Conservation (phyloP, 2,329 filamentous ascomycete genomes). For the Mollisia scopiformis region DNA sequence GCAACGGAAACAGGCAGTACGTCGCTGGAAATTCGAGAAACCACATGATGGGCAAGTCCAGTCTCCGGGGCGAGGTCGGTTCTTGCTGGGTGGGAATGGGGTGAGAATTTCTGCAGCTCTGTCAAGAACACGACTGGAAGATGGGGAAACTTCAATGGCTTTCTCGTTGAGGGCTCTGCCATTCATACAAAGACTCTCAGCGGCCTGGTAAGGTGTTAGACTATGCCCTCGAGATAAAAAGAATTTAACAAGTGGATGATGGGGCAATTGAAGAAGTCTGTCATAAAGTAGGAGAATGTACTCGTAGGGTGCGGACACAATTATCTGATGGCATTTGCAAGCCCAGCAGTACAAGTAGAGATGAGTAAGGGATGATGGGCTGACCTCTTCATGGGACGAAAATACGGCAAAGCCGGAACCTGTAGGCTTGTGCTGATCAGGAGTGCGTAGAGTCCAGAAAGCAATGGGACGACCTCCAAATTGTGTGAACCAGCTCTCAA, state of each 20-base stretch:
- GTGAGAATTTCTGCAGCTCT: constrained; percentile 94
- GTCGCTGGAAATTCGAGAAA: constrained; percentile 98
- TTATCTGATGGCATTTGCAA: constrained; percentile 32
- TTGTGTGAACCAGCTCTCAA: constrained; percentile 99
- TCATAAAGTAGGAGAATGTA: constrained; percentile 37
- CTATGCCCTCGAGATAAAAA: constrained; percentile 35
- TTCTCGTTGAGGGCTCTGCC: constrained; percentile 97
- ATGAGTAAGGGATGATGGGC: constrained; percentile 27
- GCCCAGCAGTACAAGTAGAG: constrained; percentile 31
- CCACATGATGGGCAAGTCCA: constrained; percentile 99
- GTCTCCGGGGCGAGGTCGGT: constrained; percentile 93
- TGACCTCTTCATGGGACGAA: constrained; percentile 97
- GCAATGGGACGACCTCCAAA: constrained; percentile 97
- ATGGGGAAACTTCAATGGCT: constrained; percentile 97
- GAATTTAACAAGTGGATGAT: constrained; percentile 31
- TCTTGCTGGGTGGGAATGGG: constrained; percentile 98
- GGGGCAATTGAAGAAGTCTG: constrained; percentile 25
- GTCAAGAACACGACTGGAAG: constrained; percentile 94
- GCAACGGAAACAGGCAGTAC: constrained; percentile 98
- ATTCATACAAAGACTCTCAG: constrained; percentile 98
- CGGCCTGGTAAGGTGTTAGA: constrained; percentile 65
- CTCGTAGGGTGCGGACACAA: constrained; percentile 32
- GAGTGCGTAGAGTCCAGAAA: constrained; percentile 97
- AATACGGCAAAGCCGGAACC: constrained; percentile 98
- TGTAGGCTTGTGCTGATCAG: constrained; percentile 99